Base-by-base conservation (phyloP, 2,329 filamentous ascomycete genomes). In the Phoma sp. region DNA sequence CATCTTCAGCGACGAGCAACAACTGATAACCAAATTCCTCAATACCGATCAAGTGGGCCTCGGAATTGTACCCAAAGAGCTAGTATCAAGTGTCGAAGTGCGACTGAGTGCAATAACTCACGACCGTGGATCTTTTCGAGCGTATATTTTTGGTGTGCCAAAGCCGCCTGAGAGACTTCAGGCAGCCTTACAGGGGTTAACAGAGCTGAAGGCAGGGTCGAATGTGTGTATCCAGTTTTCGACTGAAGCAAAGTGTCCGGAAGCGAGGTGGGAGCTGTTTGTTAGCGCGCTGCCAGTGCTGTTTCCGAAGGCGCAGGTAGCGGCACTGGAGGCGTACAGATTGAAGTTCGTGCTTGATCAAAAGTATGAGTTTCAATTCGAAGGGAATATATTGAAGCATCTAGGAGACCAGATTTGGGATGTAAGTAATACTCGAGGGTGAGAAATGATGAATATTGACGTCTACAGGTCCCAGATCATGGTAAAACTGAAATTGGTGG, bases 71-170 rank as follows among this genome's bases (percentile, higher is more conserved):
- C 64, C 64, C 0, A 54, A 48, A 34, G 42, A 54, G 4, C 40
- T 66, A 0, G 59, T 65, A 0, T 47, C 49, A 2, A 61, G 39
- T 4, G 34, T 62, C 1, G 59, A 66, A 4, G 56, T 66, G 2
- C 47, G 55, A 7, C 36, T 66, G 2, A 61, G 59, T 7, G 62
- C 64, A 1, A 53, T 65, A 10, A 55, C 48, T 5, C 55, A 60
- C 29, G 56, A 65, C 14, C 53, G 61, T 6, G 58, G 60, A 1
- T 61, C 62, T 2, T 65, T 63, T n/a, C 48, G 59, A 1, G 59
- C 53, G 7, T 66, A 66, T 28, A 59, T 66, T 25, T 64, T 59
- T n/a, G 61, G 61, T 2, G 46, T 57, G 9, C 52, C 59, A 2
- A 64, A 57, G 29, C 56, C 48, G 21, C 54, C 57, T 1, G 64